Base-by-base conservation (phyloP, 768 basidiomycete species). In the Roridomyces roridus region DNA sequence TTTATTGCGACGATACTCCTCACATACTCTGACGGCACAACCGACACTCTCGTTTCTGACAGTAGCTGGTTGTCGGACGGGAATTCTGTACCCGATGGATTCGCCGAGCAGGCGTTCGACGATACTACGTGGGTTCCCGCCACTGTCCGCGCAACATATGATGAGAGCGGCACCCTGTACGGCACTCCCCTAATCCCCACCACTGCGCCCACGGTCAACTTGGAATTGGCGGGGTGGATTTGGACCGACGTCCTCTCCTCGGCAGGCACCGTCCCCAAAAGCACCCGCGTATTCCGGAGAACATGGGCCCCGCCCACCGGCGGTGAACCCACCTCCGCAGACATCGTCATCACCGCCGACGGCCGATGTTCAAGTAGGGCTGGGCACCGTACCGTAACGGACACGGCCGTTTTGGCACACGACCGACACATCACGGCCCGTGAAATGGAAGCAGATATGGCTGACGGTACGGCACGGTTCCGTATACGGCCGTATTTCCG, bases 21-120 rank as follows among this genome's bases (percentile, higher is more conserved):
- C 24, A 56, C 47, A 2, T 56, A 56, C 21, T 50, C 55, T 1
- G 55, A 56, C 42, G 34, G 40, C 15, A 56, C 55, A 24, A 49
- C 29, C 15, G 46, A 48, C 35, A 56, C 42, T 1, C 12, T 56
- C 34, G 15, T 56, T 31, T 31, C 40, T 6, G 55, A 56, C n/a
- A 36, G 29, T 10, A 43, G 47, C 15, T 56, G 55, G 55, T 47
- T 46, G n/a, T 40, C 28, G n/a, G n/a, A n/a, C 11, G 23, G 20
- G 15, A 37, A n/a, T 14, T n/a, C 17, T 17, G 15, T 29, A 14
- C 46, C 55, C 17, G 31, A 29, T 18, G 50, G 50, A 15, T 56
- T 56, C 11, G 46, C 28, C 14, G 28, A 47, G 4, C 46, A 31
- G 28, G 29, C 46, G 21, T 47, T 47, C 46, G 46, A 43, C 23